Evolutionary conservation across 2,329 filamentous ascomycete genomes (phyloP), one percentile per base, ranked within the genome.

Genomic region (Cryphonectria japonica): DNA sequence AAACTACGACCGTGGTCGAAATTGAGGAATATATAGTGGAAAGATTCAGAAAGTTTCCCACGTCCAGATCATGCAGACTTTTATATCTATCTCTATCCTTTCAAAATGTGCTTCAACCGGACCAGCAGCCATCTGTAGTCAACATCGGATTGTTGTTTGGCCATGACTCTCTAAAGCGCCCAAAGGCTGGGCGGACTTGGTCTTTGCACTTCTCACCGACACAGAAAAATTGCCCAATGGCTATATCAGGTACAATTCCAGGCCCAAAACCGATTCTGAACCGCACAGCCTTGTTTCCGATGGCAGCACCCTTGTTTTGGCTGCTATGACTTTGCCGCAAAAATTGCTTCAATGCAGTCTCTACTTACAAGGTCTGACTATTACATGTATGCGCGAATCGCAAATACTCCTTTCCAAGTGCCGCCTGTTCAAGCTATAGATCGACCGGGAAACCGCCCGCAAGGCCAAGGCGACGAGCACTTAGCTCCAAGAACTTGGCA

Each of bases 391-490:
- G 46, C 22, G 46, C 46, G 22, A n/a, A 50, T 50, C 46, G 22
- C 22, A 50, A 50, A 7, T 2, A 22, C 2, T 50, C 22, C 6
- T 3, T n/a, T 50, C 8, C 2, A 50, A 16, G 19, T 7, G 19
- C 0, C 5, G 5, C 16, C 46, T 3, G 22, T n/a, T n/a, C 46
- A 50, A 50, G 22, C 22, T 50, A n/a, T 7, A n/a, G 46, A n/a
- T n/a, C 46, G 22, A n/a, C 46, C 11, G n/a, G 16, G 8, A n/a
- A n/a, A 11, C 14, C 41, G 13, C 22, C 19, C 22, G 8, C 46
- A 2, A 22, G 86, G 52, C 26, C 52, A 29, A 26, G 52, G 9
- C 29, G n/a, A 29, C 26, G n/a, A 57, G 14, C 32, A 16, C 57
- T 34, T 34, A 32, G 29, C 26, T 32, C 63, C 64, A 66, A 66